phyloP scores from a whole-genome alignment of 768 basidiomycete species.

The Paxillus involutus region DNA sequence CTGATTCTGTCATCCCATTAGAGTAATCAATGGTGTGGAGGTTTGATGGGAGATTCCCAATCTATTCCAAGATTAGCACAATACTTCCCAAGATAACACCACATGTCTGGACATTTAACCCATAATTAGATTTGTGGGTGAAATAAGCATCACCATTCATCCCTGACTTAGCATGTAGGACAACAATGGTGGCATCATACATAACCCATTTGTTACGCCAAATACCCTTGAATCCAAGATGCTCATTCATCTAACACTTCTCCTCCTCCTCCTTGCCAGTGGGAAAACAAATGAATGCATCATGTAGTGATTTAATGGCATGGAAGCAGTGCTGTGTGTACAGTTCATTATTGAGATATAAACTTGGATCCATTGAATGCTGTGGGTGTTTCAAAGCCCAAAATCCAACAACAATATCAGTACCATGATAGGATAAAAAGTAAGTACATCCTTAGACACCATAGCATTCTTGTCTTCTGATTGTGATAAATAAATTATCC shows the following conservation, averaged over 20 bases:
- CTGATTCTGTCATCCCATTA: conserved; percentile 34
- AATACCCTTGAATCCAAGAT: conserved; percentile 28
- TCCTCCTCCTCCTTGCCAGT: conserved; percentile 36
- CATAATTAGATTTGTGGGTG: conserved; percentile 36
- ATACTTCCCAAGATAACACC: background rate
- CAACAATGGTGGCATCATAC: conserved; percentile 37
- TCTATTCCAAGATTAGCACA: conserved; percentile 18
- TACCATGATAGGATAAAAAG: no score
- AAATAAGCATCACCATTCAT: conserved; percentile 36
- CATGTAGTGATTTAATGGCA: conserved; percentile 33
- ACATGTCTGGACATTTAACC: conserved; percentile 29
- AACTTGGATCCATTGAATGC: no score
- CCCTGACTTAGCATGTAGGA: conserved; percentile 27
- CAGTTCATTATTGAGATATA: no score
- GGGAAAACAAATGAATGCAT: conserved; percentile 27
- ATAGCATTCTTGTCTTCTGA: no score
- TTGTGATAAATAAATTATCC: no score
- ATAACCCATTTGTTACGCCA: conserved; percentile 38
- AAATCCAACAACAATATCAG: no score
- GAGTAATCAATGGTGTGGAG: conserved; percentile 32
- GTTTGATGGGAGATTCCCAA: conserved; percentile 32
- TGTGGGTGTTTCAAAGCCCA: no score
- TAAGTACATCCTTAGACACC: no score
- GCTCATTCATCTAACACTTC: conserved; percentile 36
- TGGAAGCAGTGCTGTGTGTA: conserved; percentile 30